Conservation (phyloP, 1,284 basidiomycete species). For the Afroboletus lepidellus region DNA sequence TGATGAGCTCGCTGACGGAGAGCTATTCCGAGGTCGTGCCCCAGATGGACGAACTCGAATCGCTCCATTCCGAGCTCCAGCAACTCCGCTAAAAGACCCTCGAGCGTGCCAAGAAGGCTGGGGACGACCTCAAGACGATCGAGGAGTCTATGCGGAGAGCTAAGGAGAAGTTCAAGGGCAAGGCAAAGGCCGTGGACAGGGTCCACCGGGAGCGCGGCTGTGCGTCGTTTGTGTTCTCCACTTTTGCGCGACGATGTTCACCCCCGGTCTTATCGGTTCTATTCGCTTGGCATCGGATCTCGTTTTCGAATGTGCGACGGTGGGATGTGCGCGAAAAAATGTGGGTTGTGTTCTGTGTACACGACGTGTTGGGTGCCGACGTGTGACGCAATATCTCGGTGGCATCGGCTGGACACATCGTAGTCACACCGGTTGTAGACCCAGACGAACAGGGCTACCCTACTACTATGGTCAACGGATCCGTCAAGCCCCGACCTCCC, state of each 20-base stretch:
- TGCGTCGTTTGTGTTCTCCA: constrained; percentile 42
- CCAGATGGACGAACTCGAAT: constrained; percentile 67
- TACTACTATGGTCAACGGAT: constrained; percentile 23
- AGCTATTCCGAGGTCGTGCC: constrained; percentile 64
- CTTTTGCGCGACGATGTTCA: constrained; percentile 13
- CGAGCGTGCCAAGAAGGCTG: constrained; percentile 65
- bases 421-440: constrained; percentile 28
- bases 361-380: background rate
- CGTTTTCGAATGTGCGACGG: constrained; percentile 5
- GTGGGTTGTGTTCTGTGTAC: background rate
- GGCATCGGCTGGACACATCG: constrained; percentile 10
- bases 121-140: constrained; percentile 64
- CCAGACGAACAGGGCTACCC: constrained; percentile 25
- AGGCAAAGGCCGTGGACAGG: constrained; percentile 65
- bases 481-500: constrained; percentile 24
- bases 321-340: constrained; percentile 13
- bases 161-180: constrained; percentile 74
- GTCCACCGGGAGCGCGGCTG: constrained; percentile 69
- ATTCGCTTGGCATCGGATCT: constrained; percentile 1
- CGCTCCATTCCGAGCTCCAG: constrained; percentile 59
- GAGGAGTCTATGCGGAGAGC: constrained; percentile 68
- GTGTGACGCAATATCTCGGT: constrained; percentile 12
- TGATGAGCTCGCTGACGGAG: constrained; percentile 92
- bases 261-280: constrained; percentile 17
- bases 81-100: constrained; percentile 51